Conservation (phyloP, 2,329 filamentous ascomycete species). For the Botrytis fragariae region DNA sequence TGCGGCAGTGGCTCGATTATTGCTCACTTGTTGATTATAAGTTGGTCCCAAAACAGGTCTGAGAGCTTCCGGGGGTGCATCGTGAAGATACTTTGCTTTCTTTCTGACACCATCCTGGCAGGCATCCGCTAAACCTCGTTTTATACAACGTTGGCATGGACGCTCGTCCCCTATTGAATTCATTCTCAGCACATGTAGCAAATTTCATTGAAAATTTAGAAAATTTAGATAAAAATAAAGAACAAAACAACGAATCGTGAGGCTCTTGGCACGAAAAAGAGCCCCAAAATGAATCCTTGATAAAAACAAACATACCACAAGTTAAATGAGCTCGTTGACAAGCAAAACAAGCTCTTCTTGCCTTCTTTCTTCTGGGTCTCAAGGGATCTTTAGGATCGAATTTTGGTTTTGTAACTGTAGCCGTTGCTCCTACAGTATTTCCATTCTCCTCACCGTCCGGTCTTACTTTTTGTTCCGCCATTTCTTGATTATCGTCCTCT, state of each 20-base stretch:
- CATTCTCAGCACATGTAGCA: slow-evolving; percentile 18
- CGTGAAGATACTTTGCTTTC: slow-evolving; percentile 98
- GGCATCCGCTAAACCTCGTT: slow-evolving; percentile 82
- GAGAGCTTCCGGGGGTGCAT: slow-evolving; percentile 85
- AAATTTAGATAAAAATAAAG: slow-evolving; percentile 10
- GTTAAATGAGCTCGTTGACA: slow-evolving; percentile 97
- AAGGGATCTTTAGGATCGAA: slow-evolving; percentile 84
- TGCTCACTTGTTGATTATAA: slow-evolving; percentile 57
- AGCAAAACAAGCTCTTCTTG: slow-evolving; percentile 89
- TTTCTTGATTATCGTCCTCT: slow-evolving; percentile 38
- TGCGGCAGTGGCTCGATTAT: slow-evolving; percentile 31
- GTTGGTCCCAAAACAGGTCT: slow-evolving; percentile 77
- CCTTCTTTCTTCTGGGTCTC: slow-evolving; percentile 91
- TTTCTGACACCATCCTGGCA: slow-evolving; percentile 97
- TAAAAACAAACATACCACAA: slow-evolving; percentile 72
- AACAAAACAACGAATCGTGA: slow-evolving; percentile 19
- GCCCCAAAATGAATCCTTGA: slow-evolving; percentile 17
- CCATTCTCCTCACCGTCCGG: slow-evolving; percentile 37
- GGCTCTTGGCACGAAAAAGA: slow-evolving; percentile 1
- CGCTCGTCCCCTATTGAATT: slow-evolving; percentile 76
- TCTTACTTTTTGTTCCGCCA: slow-evolving; percentile 38
- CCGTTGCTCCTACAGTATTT: slow-evolving; percentile 41
- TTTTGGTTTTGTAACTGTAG: slow-evolving; percentile 55
- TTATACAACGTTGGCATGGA: slow-evolving; percentile 90
- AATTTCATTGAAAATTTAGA: not conserved